A percentile compares a stretch with the other conserved stretches of the same genome.
These are phyloP conservation scores for Paraphoma sp. DNA, from an alignment of 2,329 filamentous ascomycete species.

Conservation along the genomic window DNA sequence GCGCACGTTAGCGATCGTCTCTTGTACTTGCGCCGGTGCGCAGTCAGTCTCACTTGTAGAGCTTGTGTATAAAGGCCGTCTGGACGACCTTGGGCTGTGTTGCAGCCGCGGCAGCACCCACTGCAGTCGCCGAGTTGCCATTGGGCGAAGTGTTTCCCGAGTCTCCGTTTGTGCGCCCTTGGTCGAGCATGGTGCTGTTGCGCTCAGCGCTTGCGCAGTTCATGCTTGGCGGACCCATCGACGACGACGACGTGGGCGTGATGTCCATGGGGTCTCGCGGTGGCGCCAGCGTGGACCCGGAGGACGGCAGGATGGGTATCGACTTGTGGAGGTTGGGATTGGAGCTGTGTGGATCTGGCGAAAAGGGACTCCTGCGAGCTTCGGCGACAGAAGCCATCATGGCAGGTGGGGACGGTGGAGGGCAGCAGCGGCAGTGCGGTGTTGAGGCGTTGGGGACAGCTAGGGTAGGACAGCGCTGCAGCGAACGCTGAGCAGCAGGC, in stretches of 20 bases:
- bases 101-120: slow-evolving; percentile 72
- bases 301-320: slow-evolving; percentile 60
- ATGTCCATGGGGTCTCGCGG: slow-evolving; percentile 63
- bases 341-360: slow-evolving; percentile 44
- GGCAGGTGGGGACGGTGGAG: slow-evolving; percentile 12
- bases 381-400: slow-evolving; percentile 55
- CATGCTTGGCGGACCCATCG: slow-evolving; percentile 58
- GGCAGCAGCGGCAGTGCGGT: slow-evolving; percentile 10
- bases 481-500: not conserved
- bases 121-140: slow-evolving; percentile 52
- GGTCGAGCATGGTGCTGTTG: slow-evolving; percentile 34
- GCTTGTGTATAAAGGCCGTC: slow-evolving; percentile 98
- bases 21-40: not conserved
- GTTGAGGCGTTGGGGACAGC: slow-evolving; percentile 11
- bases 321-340: slow-evolving; percentile 56
- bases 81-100: slow-evolving; percentile 98
- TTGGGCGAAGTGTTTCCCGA: slow-evolving; percentile 37
- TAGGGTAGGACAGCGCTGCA: not conserved
- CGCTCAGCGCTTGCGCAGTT: slow-evolving; percentile 59
- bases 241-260: slow-evolving; percentile 53
- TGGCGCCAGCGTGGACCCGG: slow-evolving; percentile 51
- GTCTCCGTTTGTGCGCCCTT: slow-evolving; percentile 33
- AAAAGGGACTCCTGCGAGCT: slow-evolving; percentile 55
- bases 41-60: slow-evolving; percentile 80
- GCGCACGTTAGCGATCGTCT: slow-evolving; percentile 37